Base-by-base conservation (phyloP, 148 eudicot genomes). In the Beta vulgaris region DNA sequence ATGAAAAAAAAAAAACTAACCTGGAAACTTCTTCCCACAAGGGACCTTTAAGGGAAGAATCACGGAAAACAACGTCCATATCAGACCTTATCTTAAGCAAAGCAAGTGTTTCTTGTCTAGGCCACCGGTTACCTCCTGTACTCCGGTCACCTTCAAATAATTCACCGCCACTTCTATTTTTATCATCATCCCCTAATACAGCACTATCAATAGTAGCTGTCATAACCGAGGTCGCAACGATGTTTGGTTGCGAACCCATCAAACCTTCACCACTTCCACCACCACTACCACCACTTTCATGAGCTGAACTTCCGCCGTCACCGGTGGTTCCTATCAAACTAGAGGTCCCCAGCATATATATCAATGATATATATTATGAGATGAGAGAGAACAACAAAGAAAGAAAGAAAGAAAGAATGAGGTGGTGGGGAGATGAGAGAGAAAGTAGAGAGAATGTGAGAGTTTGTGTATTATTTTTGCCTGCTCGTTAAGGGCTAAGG, bases 1-100 rank as follows among this genome's bases (percentile, higher is more conserved):
- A 13, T 23, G 18, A 31, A 62, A 40, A 64, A 10, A 29, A 60
- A 3, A 23, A 13, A 51, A 76, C 69, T 72, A 73, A 95, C 99
- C 99, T 95, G 39, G 99, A 92, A 61, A 92, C 92, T 74, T 95
- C 88, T 42, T 95, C 99, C 99, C 97, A 95, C 32, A 95, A 78
- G 34, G 99, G 99, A 15, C 94, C 97, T 82, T 95, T 95, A 36
- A 92, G 96, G 72, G 90, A 90, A 4, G 99, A 89, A 77, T 95
- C 99, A 6, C 97, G 89, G 63, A 95, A 95, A 25, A 80, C 88
- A n/a, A 55, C 91, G 60, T 89, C 99, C 99, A 95, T 95, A 46
- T 92, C 98, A 0, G 90, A 91, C 70, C 99, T 77, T 72, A 95
- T 95, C 88, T 89, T 76, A 42, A 95, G 60, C 55, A 95, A 74